Percentiles rank a stretch among this genome's conserved stretches.
These are phyloP conservation scores for Aspergillus ostianus DNA, from an alignment of 495 filamentous ascomycete species.

Conservation along the genomic window DNA sequence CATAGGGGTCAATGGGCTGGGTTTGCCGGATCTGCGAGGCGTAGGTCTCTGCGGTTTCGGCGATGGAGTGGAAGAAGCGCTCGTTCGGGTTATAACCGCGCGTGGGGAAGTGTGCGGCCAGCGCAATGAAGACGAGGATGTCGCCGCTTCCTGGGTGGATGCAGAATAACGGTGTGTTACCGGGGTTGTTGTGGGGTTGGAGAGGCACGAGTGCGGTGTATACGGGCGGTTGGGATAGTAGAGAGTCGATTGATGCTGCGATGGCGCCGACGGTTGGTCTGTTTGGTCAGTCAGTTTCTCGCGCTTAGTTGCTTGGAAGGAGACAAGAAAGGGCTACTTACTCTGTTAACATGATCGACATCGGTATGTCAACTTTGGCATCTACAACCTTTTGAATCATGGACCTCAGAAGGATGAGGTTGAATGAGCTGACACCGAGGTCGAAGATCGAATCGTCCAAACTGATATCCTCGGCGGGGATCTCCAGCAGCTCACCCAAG, in stretches of 20 bases:
- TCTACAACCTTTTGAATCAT: slow-evolving; percentile 10
- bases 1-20: not conserved
- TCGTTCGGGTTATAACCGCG: slow-evolving; percentile 42
- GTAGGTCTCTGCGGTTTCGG: not conserved
- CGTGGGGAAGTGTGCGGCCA: slow-evolving; percentile 41
- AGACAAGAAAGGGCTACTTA: not conserved
- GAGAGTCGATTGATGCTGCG: slow-evolving; percentile 25
- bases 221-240: slow-evolving; percentile 30
- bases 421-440: slow-evolving; percentile 41
- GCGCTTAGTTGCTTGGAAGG: slow-evolving; percentile 12
- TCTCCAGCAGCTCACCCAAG: slow-evolving; percentile 21
- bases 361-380: slow-evolving; percentile 6
- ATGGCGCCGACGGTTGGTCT: too few relatives aligned
- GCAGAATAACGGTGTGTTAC: slow-evolving; percentile 49
- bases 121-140: slow-evolving; percentile 50
- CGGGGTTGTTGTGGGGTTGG: slow-evolving; percentile 29
- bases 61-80: slow-evolving; percentile 22
- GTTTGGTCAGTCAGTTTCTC: slow-evolving; percentile 26
- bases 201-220: slow-evolving; percentile 48
- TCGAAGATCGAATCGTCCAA: slow-evolving; percentile 33
- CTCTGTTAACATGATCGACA: slow-evolving; percentile 11
- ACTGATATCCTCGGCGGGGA: slow-evolving; percentile 20
- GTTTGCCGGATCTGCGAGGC: slow-evolving; percentile 23
- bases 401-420: slow-evolving; percentile 32
- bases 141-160: slow-evolving; percentile 56